Base-by-base conservation (phyloP, 306 rosid species). In the Gillenia trifoliata region DNA sequence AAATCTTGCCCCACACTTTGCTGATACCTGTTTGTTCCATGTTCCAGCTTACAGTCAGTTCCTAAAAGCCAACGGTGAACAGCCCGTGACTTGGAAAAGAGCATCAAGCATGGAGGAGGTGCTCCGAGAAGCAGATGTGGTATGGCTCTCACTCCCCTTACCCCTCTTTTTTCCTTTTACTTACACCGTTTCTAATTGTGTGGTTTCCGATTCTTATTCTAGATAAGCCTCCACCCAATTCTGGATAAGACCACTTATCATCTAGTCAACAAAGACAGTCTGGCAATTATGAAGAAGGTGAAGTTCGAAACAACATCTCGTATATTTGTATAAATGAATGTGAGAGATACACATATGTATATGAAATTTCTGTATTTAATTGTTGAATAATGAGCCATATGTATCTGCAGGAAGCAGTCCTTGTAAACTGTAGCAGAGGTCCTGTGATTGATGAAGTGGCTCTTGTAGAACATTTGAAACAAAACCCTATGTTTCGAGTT, bases 141-240 rank as follows among this genome's bases (percentile, higher is more conserved):
- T 95, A 89, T 77, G 84, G 16, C 36, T 20, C 28, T 8, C 57
- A 3, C 36, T 45, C 63, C 10, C 22, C 33, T n/a, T 16, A 6
- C 38, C 22, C 59, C 25, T 11, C 26, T 15, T 26, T 36, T 60
- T 31, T 19, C 38, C 2, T 13, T 11, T 72, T 61, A 20, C 1
- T 63, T 9, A 6, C 10, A 55, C 68, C 33, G 49, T 61, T 69
- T 64, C 52, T 73, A 64, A 80, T 43, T 49, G 3, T 73, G 70
- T 68, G 74, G 33, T 71, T 71, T 56, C 38, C 72, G 34, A 56
- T 80, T 68, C 70, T 76, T 76, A 56, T 78, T 85, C 76, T 68
- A 95, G 99, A 92, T 95, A 75, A 95, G 99, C 89, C 99, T 95
- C 76, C 99, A 95, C 71, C 99, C 99, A 16, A 9, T 95, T 28